Evolutionary conservation across 2,329 filamentous ascomycete genomes (phyloP).

Genomic region (Trichoderma simmonsii): DNA sequence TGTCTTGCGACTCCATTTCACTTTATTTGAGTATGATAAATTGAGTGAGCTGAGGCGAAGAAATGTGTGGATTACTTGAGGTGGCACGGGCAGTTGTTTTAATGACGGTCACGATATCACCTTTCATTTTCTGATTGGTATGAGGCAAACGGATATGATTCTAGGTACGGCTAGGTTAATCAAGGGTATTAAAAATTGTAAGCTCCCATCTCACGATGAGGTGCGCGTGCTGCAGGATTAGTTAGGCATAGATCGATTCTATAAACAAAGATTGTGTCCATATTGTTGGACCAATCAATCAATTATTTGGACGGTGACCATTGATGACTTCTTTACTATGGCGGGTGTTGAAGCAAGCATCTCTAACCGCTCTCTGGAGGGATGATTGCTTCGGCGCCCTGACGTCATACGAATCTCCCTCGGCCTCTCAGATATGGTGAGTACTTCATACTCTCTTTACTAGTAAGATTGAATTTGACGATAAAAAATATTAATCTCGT

Average conservation of each 20-base stretch:
- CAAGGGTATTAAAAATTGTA: slow-evolving; percentile 6
- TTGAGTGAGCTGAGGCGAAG: background rate
- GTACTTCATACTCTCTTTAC: background rate
- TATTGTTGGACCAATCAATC: background rate
- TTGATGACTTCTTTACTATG: background rate
- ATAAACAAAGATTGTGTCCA: background rate
- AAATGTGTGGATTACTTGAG: background rate
- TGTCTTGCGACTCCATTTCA: background rate
- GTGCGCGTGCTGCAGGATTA: background rate
- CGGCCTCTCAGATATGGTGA: background rate
- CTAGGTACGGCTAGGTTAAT: slow-evolving; percentile 3
- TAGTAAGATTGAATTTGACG: background rate
- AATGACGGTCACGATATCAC: slow-evolving; percentile 17
- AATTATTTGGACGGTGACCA: background rate
- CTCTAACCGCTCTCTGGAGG: background rate
- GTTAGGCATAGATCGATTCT: background rate
- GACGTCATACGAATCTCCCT: background rate
- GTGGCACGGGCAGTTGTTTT: slow-evolving; percentile 5
- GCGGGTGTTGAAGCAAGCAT: background rate
- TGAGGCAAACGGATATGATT: slow-evolving; percentile 12
- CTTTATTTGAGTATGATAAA: background rate
- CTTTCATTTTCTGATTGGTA: slow-evolving; percentile 15
- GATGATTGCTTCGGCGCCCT: background rate
- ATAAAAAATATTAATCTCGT: background rate
- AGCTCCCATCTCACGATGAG: background rate